These are phyloP conservation scores for Pugionium dolabratum DNA, from an alignment of 345 rosid genomes.

Conservation along the genomic window DNA sequence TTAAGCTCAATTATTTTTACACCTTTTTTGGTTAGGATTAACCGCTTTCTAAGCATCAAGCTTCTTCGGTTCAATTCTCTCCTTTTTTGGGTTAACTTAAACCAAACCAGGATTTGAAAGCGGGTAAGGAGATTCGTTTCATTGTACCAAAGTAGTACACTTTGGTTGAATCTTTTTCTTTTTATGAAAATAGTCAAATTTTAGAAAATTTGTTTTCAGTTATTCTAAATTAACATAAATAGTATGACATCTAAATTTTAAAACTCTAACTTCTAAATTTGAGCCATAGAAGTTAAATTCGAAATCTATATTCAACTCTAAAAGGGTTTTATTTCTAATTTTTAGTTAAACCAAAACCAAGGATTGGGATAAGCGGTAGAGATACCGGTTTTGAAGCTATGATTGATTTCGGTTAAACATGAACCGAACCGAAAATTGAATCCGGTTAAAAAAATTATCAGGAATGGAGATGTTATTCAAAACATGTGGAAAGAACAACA, in stretches of 20 bases:
- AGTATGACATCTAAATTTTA: too few relatives aligned
- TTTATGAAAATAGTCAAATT: too few relatives aligned
- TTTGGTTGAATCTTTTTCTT: too few relatives aligned
- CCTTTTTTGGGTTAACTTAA: too few relatives aligned
- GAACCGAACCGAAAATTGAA: neutral
- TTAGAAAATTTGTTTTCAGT: too few relatives aligned
- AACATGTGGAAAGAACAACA: slow-evolving; percentile 66
- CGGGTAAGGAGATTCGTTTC: too few relatives aligned
- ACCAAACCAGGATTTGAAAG: too few relatives aligned
- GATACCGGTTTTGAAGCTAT: neutral
- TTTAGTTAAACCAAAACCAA: neutral
- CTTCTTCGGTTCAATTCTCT: neutral
- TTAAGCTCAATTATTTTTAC: neutral
- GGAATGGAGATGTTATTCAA: slow-evolving; percentile 91
- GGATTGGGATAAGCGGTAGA: neutral
- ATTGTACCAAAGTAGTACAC: too few relatives aligned
- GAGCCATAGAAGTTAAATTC: too few relatives aligned
- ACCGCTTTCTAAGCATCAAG: slow-evolving; percentile 14
- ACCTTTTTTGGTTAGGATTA: neutral
- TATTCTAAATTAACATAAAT: too few relatives aligned
- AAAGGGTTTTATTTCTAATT: neutral
- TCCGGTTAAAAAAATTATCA: slow-evolving; percentile 22
- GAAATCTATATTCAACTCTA: too few relatives aligned
- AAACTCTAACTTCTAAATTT: too few relatives aligned
- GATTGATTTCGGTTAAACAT: neutral